These are phyloP conservation scores for Chlamydomonas sp. DNA, from an alignment of 139 green algal genomes.

Conservation along the genomic window DNA sequence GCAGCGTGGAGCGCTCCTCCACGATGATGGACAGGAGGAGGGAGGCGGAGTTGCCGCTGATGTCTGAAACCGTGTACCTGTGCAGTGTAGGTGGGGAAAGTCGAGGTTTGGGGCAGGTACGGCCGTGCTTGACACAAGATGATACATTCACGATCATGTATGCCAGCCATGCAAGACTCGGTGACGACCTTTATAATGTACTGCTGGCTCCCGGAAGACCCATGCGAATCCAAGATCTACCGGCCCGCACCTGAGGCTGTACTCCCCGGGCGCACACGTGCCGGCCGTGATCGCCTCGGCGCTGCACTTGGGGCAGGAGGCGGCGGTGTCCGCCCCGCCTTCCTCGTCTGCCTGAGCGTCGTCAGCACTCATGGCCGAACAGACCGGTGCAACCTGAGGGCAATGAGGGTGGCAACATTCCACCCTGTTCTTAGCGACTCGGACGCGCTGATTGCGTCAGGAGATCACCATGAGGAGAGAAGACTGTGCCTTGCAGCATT, in stretches of 20 bases:
- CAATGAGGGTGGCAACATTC: too few species aligned
- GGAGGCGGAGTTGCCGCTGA: background rate
- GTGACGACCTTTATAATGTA: too few species aligned
- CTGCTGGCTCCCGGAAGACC: too few species aligned
- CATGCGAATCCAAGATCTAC: background rate
- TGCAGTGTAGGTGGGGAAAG: too few species aligned
- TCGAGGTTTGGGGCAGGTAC: too few species aligned
- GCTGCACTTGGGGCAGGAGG: slow-evolving; percentile 2
- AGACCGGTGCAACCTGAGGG: background rate
- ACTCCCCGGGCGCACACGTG: slow-evolving; percentile 13
- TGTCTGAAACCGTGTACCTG: slow-evolving; percentile 17
- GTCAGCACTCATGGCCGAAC: background rate
- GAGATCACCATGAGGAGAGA: too few species aligned
- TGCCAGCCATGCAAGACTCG: too few species aligned
- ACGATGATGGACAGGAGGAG: slow-evolving; percentile 1
- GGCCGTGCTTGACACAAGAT: too few species aligned
- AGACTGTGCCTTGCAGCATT: too few species aligned
- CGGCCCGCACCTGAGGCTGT: slow-evolving; percentile 3
- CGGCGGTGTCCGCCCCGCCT: background rate
- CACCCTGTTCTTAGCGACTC: too few species aligned
- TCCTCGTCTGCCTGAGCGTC: background rate
- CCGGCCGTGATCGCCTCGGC: slow-evolving; percentile 1
- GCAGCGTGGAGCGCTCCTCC: background rate
- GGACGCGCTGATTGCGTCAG: too few species aligned
- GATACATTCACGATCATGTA: too few species aligned